These are phyloP conservation scores for Lasiodiplodia theobromae DNA, from an alignment of 2,329 filamentous ascomycete species.

Conservation along the genomic window DNA sequence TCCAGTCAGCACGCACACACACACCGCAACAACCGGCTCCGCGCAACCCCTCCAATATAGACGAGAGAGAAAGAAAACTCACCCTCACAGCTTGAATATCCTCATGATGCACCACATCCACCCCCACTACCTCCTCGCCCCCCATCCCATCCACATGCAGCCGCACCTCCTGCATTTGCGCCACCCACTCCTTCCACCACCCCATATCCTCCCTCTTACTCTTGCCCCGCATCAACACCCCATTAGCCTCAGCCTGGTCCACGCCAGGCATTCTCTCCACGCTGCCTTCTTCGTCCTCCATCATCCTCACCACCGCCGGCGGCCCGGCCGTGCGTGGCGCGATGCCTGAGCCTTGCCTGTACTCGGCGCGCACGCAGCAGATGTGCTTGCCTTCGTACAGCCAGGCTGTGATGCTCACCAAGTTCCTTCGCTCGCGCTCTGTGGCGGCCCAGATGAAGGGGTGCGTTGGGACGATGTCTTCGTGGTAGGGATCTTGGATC, in stretches of 20 bases:
- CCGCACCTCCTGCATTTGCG: background rate
- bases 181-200: slow-evolving; percentile 6
- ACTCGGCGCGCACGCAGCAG: slow-evolving; percentile 11
- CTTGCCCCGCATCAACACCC: too few relatives aligned
- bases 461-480: slow-evolving; percentile 30
- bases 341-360: background rate
- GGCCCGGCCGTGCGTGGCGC: background rate
- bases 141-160: slow-evolving; percentile 34
- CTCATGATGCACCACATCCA: slow-evolving; percentile 29
- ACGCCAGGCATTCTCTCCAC: background rate
- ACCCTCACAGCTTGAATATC: slow-evolving; percentile 33
- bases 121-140: slow-evolving; percentile 35
- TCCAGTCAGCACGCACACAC: background rate
- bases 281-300: background rate
- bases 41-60: background rate
- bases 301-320: background rate
- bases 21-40: background rate
- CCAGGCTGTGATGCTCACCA: slow-evolving; percentile 29
- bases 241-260: background rate
- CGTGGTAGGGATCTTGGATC: background rate
- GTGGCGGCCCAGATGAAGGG: slow-evolving; percentile 31
- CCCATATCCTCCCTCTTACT: background rate
- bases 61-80: background rate
- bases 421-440: background rate
- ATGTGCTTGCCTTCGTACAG: slow-evolving; percentile 1